Conservation (phyloP, 2,329 filamentous ascomycete species). For the Verticillium dahliae region DNA sequence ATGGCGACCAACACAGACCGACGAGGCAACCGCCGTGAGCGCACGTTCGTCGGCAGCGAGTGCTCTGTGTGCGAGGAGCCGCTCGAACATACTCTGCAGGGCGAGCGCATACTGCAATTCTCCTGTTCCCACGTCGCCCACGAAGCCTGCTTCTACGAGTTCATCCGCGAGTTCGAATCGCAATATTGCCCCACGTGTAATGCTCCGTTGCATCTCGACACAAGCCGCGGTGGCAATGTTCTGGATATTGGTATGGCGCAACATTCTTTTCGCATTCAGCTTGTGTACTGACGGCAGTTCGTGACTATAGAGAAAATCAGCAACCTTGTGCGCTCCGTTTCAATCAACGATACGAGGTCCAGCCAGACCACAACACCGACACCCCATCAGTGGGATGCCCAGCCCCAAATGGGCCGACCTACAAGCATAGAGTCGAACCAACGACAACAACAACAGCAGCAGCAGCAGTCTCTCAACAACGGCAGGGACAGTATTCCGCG, state of each 20-base stretch:
- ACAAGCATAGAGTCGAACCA: slow-evolving; percentile 40
- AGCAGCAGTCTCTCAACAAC: slow-evolving; percentile 17
- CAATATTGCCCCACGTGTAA: slow-evolving; percentile 94
- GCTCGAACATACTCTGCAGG: slow-evolving; percentile 87
- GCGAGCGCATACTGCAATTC: slow-evolving; percentile 91
- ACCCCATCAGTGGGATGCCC: slow-evolving; percentile 62
- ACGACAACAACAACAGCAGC: slow-evolving; percentile 21
- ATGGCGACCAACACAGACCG: slow-evolving; percentile 49
- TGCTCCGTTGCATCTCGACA: slow-evolving; percentile 84
- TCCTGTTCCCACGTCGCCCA: slow-evolving; percentile 96
- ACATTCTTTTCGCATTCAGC: background rate
- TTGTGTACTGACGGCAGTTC: background rate
- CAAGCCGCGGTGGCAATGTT: slow-evolving; percentile 86
- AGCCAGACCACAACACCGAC: slow-evolving; percentile 49
- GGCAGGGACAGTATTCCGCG: slow-evolving; percentile 29
- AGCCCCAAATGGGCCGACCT: slow-evolving; percentile 47
- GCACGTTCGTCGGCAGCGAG: slow-evolving; percentile 91
- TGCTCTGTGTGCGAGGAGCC: slow-evolving; percentile 97
- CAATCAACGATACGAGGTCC: slow-evolving; percentile 56
- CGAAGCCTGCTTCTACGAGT: slow-evolving; percentile 98
- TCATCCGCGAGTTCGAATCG: slow-evolving; percentile 88
- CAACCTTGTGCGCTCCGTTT: slow-evolving; percentile 80
- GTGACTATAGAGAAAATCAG: slow-evolving; percentile 77
- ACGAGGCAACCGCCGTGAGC: slow-evolving; percentile 67
- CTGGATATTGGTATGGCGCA: slow-evolving; percentile 71